A percentile compares a stretch with the other conserved stretches of the same genome.
These are phyloP conservation scores for Magnaporthales sp. DNA, from an alignment of 2,329 filamentous ascomycete genomes.

Conservation along the genomic window DNA sequence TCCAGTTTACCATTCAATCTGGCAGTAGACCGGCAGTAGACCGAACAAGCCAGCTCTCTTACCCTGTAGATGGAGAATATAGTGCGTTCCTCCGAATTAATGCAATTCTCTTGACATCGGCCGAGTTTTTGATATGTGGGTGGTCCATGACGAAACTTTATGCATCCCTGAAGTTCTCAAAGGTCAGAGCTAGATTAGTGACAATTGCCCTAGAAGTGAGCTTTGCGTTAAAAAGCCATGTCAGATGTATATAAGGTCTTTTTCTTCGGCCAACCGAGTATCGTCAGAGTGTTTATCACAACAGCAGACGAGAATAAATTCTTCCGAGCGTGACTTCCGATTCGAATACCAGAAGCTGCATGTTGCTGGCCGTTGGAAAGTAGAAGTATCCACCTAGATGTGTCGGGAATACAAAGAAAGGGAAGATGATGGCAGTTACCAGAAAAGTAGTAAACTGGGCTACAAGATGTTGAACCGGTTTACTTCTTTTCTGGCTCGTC, in stretches of 20 bases:
- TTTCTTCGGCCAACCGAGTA: not conserved
- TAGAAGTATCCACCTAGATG: not conserved
- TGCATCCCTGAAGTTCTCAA: not conserved
- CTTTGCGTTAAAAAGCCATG: not conserved
- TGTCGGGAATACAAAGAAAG: not conserved
- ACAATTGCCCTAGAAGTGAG: not conserved
- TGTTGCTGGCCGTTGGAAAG: not conserved
- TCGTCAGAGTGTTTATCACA: not conserved
- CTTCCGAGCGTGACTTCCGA: not conserved
- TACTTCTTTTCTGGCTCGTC: too few relatives aligned
- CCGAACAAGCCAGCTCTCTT: too few relatives aligned
- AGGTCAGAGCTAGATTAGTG: not conserved
- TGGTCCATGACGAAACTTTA: not conserved
- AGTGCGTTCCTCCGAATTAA: not conserved
- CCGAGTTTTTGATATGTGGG: not conserved
- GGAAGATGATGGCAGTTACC: not conserved
- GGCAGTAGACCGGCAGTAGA: not conserved
- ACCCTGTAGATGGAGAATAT: not conserved
- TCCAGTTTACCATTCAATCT: not conserved
- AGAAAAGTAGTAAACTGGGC: not conserved
- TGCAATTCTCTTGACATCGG: not conserved
- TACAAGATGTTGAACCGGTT: not conserved
- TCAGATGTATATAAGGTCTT: not conserved
- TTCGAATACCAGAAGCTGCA: not conserved
- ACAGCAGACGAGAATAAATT: not conserved